Percentiles rank a stretch among this genome's conserved stretches.
These are phyloP conservation scores for Aspergillus campestris DNA, from an alignment of 495 filamentous ascomycete species.

Conservation along the genomic window DNA sequence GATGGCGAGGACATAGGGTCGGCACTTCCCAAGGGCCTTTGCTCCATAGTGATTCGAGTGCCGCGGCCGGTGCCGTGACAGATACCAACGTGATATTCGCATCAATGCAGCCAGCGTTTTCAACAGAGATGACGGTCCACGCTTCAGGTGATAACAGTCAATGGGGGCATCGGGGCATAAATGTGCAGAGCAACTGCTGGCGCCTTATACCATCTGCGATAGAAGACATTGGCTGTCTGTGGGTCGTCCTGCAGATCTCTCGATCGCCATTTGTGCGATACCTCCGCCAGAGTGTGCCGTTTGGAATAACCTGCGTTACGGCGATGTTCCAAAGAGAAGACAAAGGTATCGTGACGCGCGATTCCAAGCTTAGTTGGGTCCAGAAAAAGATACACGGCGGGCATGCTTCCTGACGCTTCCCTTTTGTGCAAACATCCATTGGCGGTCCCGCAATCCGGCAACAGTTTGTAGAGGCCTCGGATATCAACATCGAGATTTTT, in stretches of 20 bases:
- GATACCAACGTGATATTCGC: constrained; percentile 21
- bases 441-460: constrained; percentile 61
- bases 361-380: constrained; percentile 45
- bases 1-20: constrained; percentile 13
- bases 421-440: constrained; percentile 47
- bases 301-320: constrained; percentile 46
- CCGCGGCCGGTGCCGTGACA: constrained; percentile 8
- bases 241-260: neutral
- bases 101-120: constrained; percentile 12
- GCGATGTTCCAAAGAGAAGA: constrained; percentile 50
- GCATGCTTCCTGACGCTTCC: constrained; percentile 4
- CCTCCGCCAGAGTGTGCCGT: constrained; percentile 39
- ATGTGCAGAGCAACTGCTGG: constrained; percentile 5
- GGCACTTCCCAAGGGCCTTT: constrained; percentile 13
- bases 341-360: constrained; percentile 48
- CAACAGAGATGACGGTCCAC: constrained; percentile 6
- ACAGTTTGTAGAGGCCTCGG: constrained; percentile 45
- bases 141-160: constrained; percentile 7
- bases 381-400: constrained; percentile 54
- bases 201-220: constrained; percentile 16
- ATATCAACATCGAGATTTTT: constrained; percentile 35
- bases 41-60: constrained; percentile 7
- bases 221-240: constrained; percentile 13
- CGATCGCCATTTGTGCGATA: constrained; percentile 29
- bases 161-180: constrained; percentile 6